phyloP scores from a whole-genome alignment of 2,329 filamentous ascomycete species.

The Alternaria conjuncta region DNA sequence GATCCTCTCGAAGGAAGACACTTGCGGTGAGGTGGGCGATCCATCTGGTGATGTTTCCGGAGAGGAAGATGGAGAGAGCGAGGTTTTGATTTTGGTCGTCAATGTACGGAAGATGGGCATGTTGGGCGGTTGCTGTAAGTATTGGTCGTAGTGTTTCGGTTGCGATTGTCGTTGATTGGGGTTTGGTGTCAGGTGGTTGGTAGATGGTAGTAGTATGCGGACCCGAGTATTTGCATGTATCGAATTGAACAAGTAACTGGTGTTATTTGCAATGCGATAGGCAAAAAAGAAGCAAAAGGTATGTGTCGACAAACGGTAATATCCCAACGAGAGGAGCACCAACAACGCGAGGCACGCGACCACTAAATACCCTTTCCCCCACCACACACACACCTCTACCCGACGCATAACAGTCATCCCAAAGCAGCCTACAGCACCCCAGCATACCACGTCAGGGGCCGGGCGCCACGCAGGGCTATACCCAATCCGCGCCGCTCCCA shows the following conservation, averaged over 20 bases:
- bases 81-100: slow-evolving; percentile 40
- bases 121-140: neutral
- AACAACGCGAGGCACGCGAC: neutral
- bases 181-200: neutral
- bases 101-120: slow-evolving; percentile 42
- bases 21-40: slow-evolving; percentile 24
- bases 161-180: neutral
- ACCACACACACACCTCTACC: neutral
- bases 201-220: neutral
- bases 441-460: slow-evolving; percentile 1
- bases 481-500: neutral
- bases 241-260: neutral
- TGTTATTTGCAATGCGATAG: neutral
- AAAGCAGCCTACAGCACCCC: neutral
- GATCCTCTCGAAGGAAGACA: slow-evolving; percentile 34
- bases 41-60: slow-evolving; percentile 23
- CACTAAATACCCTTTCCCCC: neutral
- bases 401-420: neutral
- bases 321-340: neutral
- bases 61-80: slow-evolving; percentile 32
- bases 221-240: slow-evolving; percentile 9
- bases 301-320: neutral
- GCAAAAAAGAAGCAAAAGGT: neutral
- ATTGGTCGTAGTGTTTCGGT: neutral
- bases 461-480: neutral